Percentiles rank a stretch among this genome's conserved stretches.
Conservation (phyloP, 371 early-diverging fungal genomes). For the Paraphysoderma sedebokerense region DNA sequence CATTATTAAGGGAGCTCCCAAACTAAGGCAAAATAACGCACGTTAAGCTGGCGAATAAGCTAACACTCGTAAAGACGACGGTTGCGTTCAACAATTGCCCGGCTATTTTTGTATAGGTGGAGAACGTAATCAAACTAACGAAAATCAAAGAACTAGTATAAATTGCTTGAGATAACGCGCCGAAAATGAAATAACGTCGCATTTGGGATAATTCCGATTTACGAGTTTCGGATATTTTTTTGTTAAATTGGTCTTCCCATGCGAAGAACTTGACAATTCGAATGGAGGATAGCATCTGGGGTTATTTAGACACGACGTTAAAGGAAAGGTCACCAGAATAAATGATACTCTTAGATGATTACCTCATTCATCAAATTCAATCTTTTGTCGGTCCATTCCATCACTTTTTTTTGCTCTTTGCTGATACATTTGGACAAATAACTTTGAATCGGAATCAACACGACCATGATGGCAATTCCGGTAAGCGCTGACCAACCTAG, state of each 20-base stretch:
- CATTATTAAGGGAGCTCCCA: no score
- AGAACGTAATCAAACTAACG: not conserved
- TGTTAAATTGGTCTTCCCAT: not conserved
- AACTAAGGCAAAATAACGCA: no score
- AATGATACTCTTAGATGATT: no score
- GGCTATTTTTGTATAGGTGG: not conserved
- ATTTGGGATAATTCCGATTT: not conserved
- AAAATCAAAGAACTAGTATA: not conserved
- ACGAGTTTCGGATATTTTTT: not conserved
- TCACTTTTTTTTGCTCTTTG: not conserved
- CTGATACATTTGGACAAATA: not conserved
- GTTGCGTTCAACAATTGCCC: not conserved
- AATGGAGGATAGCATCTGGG: not conserved
- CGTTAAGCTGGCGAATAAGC: no score
- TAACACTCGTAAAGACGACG: not conserved
- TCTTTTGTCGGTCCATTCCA: not conserved
- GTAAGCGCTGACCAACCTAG: not conserved
- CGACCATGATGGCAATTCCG: not conserved
- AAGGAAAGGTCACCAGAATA: no score
- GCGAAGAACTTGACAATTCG: conserved; percentile 1
- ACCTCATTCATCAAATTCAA: not conserved
- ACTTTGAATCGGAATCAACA: not conserved
- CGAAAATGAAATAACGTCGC: not conserved
- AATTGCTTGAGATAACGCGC: not conserved
- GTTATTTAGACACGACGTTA: no score